These are phyloP conservation scores for Talaromyces verruculosus DNA, from an alignment of 2,329 filamentous ascomycete species.

Conservation along the genomic window DNA sequence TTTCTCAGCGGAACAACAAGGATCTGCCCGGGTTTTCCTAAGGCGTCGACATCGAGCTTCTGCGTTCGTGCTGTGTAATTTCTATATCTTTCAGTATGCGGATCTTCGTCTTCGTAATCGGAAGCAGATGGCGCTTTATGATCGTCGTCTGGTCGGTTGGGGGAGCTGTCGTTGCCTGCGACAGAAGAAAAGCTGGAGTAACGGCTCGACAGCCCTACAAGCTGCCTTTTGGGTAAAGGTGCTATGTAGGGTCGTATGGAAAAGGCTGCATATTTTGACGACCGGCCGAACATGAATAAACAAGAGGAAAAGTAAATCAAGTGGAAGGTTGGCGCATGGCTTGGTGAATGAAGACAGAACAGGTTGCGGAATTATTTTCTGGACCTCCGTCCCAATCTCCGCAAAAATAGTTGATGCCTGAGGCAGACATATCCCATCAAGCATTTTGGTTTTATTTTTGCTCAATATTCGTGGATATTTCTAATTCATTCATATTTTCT, in stretches of 20 bases:
- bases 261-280: conserved; percentile 18
- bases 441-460: background rate
- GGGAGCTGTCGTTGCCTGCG: conserved; percentile 1
- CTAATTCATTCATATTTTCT: background rate
- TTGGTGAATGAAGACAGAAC: background rate
- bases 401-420: conserved; percentile 16
- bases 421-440: conserved; percentile 3
- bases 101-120: conserved; percentile 10
- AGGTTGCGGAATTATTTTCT: background rate
- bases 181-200: conserved; percentile 16
- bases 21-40: conserved; percentile 42
- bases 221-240: conserved; percentile 11
- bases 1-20: conserved; percentile 34
- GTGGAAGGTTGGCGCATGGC: background rate
- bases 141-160: background rate
- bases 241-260: conserved; percentile 21
- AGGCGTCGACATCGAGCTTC: conserved; percentile 34
- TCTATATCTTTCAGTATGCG: background rate
- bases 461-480: background rate
- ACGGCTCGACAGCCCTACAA: conserved; percentile 11
- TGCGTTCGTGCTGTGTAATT: conserved; percentile 16
- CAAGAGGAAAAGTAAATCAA: background rate
- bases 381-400: background rate
- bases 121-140: background rate
- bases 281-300: conserved; percentile 21